These are phyloP conservation scores for Cicer cuneatum DNA, from an alignment of 306 rosid genomes.

Conservation along the genomic window DNA sequence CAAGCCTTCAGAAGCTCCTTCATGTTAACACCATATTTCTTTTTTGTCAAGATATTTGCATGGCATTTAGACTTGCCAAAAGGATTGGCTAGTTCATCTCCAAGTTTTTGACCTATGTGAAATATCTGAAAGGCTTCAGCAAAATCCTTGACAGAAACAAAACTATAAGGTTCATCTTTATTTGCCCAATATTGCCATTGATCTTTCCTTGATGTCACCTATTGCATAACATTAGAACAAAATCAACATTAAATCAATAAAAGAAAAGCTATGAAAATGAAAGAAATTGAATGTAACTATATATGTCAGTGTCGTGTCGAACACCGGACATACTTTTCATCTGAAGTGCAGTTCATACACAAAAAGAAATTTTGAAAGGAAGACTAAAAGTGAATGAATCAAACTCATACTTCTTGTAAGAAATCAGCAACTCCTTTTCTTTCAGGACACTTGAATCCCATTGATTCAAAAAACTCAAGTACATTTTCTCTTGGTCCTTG, in stretches of 20 bases:
- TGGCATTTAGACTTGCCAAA: conserved; percentile 70
- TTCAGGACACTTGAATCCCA: conserved; percentile 86
- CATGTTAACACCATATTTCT: conserved; percentile 69
- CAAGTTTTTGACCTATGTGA: conserved; percentile 68
- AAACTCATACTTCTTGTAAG: conserved; percentile 54
- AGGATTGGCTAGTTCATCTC: conserved; percentile 79
- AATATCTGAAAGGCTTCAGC: conserved; percentile 73
- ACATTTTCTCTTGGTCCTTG: conserved; percentile 59
- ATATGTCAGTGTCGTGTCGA: too few relatives aligned
- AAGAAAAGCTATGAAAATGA: background rate
- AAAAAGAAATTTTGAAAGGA: background rate
- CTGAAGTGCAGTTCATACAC: too few relatives aligned
- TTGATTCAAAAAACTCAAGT: conserved; percentile 64
- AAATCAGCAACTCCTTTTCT: conserved; percentile 63
- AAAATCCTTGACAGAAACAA: conserved; percentile 71
- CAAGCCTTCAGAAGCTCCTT: conserved; percentile 78
- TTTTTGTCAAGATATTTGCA: conserved; percentile 67
- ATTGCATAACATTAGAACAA: conserved; percentile 33
- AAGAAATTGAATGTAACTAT: too few relatives aligned
- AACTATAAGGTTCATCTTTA: conserved; percentile 70
- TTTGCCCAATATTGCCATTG: conserved; percentile 88
- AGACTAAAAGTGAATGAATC: conserved; percentile 27
- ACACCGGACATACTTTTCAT: too few relatives aligned
- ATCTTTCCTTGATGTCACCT: conserved; percentile 67
- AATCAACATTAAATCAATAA: background rate